A percentile compares a stretch with the other conserved stretches of the same genome.
phyloP scores from a whole-genome alignment of 805 yeast genomes.

The Saturnispora hagleri region DNA sequence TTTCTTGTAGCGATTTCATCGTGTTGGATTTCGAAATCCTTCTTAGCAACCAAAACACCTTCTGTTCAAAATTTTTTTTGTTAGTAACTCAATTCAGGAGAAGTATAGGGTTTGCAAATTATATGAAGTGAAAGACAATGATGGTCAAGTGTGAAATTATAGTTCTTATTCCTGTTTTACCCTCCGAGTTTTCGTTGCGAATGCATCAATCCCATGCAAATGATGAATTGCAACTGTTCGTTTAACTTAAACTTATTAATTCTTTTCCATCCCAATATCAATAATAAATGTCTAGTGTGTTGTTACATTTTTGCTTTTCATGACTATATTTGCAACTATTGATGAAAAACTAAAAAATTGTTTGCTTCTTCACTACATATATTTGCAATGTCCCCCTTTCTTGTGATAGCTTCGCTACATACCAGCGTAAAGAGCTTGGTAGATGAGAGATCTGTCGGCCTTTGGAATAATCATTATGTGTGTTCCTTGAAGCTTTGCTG shows the following conservation, averaged over 20 bases:
- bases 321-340: neutral
- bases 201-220: no score
- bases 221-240: no score
- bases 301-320: neutral
- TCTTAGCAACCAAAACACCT: slow-evolving; percentile 99
- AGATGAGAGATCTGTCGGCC: slow-evolving; percentile 99
- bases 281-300: neutral
- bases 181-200: no score
- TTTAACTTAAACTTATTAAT: no score
- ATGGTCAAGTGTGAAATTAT: neutral
- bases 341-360: neutral
- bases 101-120: neutral
- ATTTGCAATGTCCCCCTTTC: neutral
- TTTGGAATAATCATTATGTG: slow-evolving; percentile 95
- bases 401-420: slow-evolving; percentile 33
- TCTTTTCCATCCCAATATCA: no score
- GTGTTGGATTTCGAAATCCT: slow-evolving; percentile 97
- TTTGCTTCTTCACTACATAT: neutral
- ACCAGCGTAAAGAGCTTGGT: slow-evolving; percentile 98
- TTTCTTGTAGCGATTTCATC: slow-evolving; percentile 97
- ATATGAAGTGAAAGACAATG: neutral
- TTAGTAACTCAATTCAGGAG: slow-evolving; percentile 13
- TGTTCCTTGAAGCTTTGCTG: slow-evolving; percentile 6
- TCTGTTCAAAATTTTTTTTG: slow-evolving; percentile 38
- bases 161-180: no score